phyloP scores from a whole-genome alignment of 768 basidiomycete genomes.

The Punctularia strigosozonata region DNA sequence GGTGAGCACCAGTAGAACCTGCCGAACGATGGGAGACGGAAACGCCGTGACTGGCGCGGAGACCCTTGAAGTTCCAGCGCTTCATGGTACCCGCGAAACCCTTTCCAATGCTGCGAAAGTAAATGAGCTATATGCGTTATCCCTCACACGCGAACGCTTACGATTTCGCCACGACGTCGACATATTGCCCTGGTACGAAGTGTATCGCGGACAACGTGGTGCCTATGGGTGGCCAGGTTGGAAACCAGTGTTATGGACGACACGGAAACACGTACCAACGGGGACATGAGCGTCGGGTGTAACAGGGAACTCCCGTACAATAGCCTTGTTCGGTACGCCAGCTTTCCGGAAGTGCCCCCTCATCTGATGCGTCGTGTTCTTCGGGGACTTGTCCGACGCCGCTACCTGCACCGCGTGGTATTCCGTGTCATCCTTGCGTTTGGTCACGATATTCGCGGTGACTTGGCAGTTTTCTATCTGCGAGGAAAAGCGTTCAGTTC shows the following conservation, averaged over 20 bases:
- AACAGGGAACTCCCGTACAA: conserved; percentile 82
- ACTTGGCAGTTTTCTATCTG: conserved; percentile 87
- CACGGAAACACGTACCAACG: conserved; percentile 66
- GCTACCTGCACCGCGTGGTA: conserved; percentile 95
- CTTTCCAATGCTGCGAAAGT: conserved; percentile 69
- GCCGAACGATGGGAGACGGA: conserved; percentile 88
- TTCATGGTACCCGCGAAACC: conserved; percentile 98
- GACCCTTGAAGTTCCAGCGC: conserved; percentile 84
- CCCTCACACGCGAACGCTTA: conserved; percentile 27
- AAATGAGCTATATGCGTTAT: neutral
- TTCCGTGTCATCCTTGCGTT: conserved; percentile 52
- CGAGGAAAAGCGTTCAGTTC: conserved; percentile 3
- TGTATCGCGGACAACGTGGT: conserved; percentile 85
- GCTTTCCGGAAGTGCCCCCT: conserved; percentile 84
- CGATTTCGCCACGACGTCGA: conserved; percentile 88
- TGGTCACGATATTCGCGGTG: conserved; percentile 61
- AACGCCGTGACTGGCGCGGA: conserved; percentile 91
- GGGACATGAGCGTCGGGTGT: conserved; percentile 84
- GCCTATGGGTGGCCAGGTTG: conserved; percentile 31
- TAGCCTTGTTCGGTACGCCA: conserved; percentile 68
- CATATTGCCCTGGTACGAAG: conserved; percentile 94
- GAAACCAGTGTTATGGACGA: conserved; percentile 1
- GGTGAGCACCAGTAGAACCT: conserved; percentile 91
- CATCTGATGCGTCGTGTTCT: conserved; percentile 69
- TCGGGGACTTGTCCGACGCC: conserved; percentile 60